Evolutionary conservation across 176 grass and related monocot species (phyloP).

Genomic region (Thalia dealbata): DNA sequence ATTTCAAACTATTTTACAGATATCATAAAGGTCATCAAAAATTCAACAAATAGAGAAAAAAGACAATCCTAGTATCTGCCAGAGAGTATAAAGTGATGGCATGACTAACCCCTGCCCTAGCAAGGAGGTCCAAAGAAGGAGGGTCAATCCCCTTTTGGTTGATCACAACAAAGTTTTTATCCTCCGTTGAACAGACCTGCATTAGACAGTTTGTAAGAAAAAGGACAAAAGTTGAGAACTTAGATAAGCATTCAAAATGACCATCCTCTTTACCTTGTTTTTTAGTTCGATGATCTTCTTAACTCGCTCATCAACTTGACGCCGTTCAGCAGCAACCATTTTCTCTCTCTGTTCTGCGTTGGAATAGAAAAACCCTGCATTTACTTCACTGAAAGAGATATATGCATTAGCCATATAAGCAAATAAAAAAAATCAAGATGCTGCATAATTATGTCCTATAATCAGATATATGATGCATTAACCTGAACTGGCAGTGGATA

Average conservation of each 20-base stretch:
- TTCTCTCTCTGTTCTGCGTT: slow-evolving; percentile 95
- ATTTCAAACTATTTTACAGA: background rate
- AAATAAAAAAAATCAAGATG: background rate
- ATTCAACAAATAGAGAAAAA: background rate
- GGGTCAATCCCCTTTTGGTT: slow-evolving; percentile 99
- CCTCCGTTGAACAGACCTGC: slow-evolving; percentile 61
- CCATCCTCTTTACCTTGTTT: slow-evolving; percentile 40
- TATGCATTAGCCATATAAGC: slow-evolving; percentile 19
- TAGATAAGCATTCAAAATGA: background rate
- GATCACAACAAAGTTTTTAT: slow-evolving; percentile 92
- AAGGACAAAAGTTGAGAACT: background rate
- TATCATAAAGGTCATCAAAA: background rate
- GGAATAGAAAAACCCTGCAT: slow-evolving; percentile 99
- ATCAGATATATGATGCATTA: no score
- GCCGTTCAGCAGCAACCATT: slow-evolving; percentile 89
- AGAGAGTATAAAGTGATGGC: background rate
- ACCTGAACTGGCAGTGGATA: background rate
- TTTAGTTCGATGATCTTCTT: slow-evolving; percentile 92
- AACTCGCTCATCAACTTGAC: slow-evolving; percentile 94
- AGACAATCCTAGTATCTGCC: background rate
- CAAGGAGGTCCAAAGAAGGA: slow-evolving; percentile 89
- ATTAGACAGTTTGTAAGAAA: slow-evolving; percentile 3
- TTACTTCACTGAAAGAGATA: slow-evolving; percentile 75
- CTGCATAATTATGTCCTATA: background rate
- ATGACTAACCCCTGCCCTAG: slow-evolving; percentile 79